Conservation (phyloP, 345 rosid species). For the Hibiscus syriacus region DNA sequence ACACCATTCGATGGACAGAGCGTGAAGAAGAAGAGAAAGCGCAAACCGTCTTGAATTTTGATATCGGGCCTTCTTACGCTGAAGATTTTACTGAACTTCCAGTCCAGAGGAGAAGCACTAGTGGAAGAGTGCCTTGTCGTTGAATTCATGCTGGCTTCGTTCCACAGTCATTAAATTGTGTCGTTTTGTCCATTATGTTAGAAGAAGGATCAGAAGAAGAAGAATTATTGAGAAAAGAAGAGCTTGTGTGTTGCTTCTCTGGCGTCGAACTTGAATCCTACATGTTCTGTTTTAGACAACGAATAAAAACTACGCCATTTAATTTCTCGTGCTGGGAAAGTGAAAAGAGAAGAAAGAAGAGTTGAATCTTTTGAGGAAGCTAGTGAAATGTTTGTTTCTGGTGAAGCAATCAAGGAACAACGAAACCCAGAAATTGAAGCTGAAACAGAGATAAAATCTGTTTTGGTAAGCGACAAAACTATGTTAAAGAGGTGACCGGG, state of each 20-base stretch:
- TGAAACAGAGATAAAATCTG: constrained; percentile 19
- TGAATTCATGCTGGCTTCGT: constrained; percentile 19
- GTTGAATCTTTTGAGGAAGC: too few relatives aligned
- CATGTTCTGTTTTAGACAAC: too few relatives aligned
- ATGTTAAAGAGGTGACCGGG: too few relatives aligned
- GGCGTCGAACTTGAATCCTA: not conserved
- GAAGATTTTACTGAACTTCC: constrained; percentile 60
- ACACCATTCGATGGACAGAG: not conserved
- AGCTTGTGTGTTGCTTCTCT: too few relatives aligned
- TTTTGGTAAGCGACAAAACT: too few relatives aligned
- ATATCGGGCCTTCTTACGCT: constrained; percentile 40
- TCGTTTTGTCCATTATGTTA: too few relatives aligned
- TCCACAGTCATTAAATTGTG: not conserved
- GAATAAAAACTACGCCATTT: not conserved
- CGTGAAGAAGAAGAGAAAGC: too few relatives aligned
- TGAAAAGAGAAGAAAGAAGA: too few relatives aligned
- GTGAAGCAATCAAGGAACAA: constrained; percentile 17
- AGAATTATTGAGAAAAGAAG: not conserved
- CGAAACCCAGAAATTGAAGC: constrained; percentile 9
- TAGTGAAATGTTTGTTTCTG: constrained; percentile 26
- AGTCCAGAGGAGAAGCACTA: constrained; percentile 21
- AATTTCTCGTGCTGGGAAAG: too few relatives aligned
- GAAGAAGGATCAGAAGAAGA: too few relatives aligned
- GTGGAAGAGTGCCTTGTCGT: constrained; percentile 15
- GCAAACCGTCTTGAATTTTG: constrained; percentile 47